Evolutionary conservation across 371 early-diverging fungal genomes (phyloP).

Genomic region (Massospora cicadina): DNA sequence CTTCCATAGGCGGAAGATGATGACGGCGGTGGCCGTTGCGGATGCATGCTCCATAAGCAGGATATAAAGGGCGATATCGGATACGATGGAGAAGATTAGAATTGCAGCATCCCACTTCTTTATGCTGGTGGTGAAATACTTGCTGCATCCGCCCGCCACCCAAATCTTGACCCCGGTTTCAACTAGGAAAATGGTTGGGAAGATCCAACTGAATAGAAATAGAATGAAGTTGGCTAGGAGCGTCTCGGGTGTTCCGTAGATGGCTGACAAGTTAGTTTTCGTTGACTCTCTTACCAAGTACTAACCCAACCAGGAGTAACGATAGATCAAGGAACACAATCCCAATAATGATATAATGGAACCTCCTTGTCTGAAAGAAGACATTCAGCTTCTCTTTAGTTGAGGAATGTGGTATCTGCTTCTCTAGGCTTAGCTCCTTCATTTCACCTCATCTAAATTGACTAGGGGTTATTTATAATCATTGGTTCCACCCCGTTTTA

Average conservation of each 20-base stretch:
- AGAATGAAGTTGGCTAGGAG: not conserved
- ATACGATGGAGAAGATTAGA: constrained; percentile 1
- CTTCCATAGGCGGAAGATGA: not conserved
- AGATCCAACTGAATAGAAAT: constrained; percentile 1
- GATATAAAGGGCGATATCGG: not conserved
- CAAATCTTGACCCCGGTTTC: not conserved
- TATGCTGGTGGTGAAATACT: not conserved
- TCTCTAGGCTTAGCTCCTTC: too few species aligned
- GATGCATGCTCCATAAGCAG: not conserved
- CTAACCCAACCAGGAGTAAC: not conserved
- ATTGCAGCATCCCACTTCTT: not conserved
- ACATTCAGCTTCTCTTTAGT: not conserved
- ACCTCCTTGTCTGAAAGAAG: not conserved
- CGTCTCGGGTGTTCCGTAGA: not conserved
- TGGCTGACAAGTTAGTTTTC: not conserved
- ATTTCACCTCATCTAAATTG: too few species aligned
- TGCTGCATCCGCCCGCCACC: not conserved
- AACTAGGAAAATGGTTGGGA: not conserved
- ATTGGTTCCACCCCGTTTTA: too few species aligned
- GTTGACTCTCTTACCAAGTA: not conserved
- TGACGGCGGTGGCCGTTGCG: not conserved
- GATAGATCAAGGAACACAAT: constrained; percentile 6
- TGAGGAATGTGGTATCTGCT: too few species aligned
- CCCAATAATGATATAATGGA: not conserved
- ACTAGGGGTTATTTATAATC: too few species aligned